These are phyloP conservation scores for Ceratocystis cubensis DNA, from an alignment of 2,329 filamentous ascomycete species.

Conservation along the genomic window DNA sequence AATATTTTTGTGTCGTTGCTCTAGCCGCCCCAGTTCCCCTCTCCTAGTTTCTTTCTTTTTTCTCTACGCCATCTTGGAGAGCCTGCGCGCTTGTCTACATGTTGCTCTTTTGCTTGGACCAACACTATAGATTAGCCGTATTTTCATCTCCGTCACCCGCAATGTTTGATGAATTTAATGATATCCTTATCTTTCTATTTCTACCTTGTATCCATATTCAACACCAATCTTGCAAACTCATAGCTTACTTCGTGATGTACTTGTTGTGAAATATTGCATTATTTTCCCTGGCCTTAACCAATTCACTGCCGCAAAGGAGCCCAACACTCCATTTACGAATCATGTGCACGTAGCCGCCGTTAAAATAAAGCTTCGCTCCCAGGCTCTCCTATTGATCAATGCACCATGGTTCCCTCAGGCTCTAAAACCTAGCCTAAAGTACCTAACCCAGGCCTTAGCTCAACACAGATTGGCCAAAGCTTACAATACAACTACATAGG, in stretches of 20 bases:
- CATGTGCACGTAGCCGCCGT: background rate
- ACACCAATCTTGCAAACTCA: no score
- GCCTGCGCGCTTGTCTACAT: background rate
- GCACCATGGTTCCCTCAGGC: background rate
- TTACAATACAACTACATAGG: background rate
- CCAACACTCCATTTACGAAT: no score
- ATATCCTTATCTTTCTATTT: no score
- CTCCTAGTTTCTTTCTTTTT: background rate
- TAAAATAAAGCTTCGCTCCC: background rate
- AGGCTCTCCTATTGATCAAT: slow-evolving; percentile 2
- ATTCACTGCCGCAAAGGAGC: no score
- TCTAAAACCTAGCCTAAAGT: background rate
- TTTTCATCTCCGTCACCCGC: no score
- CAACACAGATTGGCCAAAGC: background rate
- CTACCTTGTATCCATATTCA: no score
- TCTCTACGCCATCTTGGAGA: background rate
- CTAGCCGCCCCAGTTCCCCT: background rate
- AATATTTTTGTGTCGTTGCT: background rate
- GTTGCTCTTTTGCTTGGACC: background rate
- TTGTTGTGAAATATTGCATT: no score
- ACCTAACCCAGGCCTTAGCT: no score
- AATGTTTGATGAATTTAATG: no score
- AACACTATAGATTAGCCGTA: no score
- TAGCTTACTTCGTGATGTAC: no score
- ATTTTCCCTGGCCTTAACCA: no score